Evolutionary conservation across 1,284 basidiomycete genomes (phyloP), one percentile per base, ranked within the genome.

Genomic region (Gymnopus androsaceus): DNA sequence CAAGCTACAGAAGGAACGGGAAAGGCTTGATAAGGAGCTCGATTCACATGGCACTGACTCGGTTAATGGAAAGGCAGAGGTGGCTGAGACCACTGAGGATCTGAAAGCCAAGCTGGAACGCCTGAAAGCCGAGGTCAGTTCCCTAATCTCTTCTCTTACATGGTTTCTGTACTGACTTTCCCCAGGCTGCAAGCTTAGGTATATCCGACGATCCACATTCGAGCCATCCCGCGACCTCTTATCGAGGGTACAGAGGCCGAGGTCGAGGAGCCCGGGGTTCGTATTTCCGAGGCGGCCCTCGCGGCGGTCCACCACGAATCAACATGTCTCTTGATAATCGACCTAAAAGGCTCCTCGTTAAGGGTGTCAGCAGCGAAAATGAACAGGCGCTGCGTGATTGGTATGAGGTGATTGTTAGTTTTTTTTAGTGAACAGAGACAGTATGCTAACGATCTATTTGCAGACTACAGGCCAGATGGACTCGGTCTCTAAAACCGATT

Each of bases 301-400:
- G 54, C 12, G 54, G 54, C 9, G 54, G 48, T 3, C 38, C 53
- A 38, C 77, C 82, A 14, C 77, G 86, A 49, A 74, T 73, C 3
- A 90, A 83, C 63, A 90, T 96, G 86, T 89, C 90, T 63, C 82
- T 98, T 23, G 95, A 98, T 72, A 95, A 96, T 65, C 85, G 95
- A 17, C 90, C 95, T 4, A 92, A 88, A 72, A 87, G 84, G 67
- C 73, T 98, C 28, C 72, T 90, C 41, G 75, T 97, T 36, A 87
- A 90, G 62, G 90, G 87, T 36, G 82, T 83, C 1, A 75, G 73
- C 30, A 74, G 76, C 23, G 83, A 83, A 34, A 76, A 75, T 51
- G 64, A 80, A 45, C 83, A 86, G 61, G 79, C 83, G 23, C 77
- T 94, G 52, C 83, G 82, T 59, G 85, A 90, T 61, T 95, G 92